These are phyloP conservation scores for Saturnispora gosingensis DNA, from an alignment of 805 yeast species.

Conservation along the genomic window DNA sequence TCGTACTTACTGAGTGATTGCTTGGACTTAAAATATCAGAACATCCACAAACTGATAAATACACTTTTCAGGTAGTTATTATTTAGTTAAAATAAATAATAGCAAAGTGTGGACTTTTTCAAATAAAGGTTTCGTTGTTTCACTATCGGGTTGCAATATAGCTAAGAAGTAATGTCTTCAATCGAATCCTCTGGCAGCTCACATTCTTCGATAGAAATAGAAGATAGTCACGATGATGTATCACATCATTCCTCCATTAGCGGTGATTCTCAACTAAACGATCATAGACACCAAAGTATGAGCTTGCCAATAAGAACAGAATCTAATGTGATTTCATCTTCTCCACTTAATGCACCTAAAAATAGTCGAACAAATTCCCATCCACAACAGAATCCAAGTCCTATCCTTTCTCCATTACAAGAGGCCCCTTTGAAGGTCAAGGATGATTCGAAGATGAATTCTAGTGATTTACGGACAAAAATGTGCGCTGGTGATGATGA, in stretches of 20 bases:
- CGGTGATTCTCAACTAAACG: conserved; percentile 29
- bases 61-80: neutral
- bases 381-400: neutral
- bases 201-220: conserved; percentile 17
- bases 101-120: neutral
- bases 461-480: conserved; percentile 24
- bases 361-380: neutral
- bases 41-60: neutral
- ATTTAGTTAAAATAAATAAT: neutral
- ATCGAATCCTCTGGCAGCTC: conserved; percentile 2
- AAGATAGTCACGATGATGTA: conserved; percentile 25
- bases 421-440: conserved; percentile 5
- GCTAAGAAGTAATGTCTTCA: neutral
- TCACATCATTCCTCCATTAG: conserved; percentile 28
- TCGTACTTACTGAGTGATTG: neutral
- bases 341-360: neutral
- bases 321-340: conserved; percentile 10
- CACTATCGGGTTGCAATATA: neutral
- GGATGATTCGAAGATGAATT: conserved; percentile 10
- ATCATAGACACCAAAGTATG: conserved; percentile 28
- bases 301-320: conserved; percentile 28
- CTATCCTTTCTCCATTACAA: neutral
- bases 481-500: conserved; percentile 25
- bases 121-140: neutral
- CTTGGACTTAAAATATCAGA: neutral